A percentile compares a stretch with the other conserved stretches of the same genome.
These are phyloP conservation scores for Xerocomellus chrysenteron DNA, from an alignment of 768 basidiomycete genomes.

Conservation along the genomic window DNA sequence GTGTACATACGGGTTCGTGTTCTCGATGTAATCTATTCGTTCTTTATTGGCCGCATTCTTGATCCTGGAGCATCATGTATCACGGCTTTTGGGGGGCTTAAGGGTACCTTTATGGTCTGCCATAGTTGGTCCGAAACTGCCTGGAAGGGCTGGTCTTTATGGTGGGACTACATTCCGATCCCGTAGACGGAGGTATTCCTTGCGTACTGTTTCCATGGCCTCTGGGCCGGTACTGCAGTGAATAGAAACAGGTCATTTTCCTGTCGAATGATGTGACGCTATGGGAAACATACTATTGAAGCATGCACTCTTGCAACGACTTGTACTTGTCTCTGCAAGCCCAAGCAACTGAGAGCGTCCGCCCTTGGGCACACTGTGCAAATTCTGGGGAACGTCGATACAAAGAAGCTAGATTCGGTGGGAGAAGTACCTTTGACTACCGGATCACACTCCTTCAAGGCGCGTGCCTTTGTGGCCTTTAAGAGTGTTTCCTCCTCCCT, in stretches of 20 bases:
- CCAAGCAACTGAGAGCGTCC: slow-evolving; percentile 85
- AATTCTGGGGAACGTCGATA: slow-evolving; percentile 54
- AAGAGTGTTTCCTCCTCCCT: slow-evolving; percentile 85
- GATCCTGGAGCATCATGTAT: neutral
- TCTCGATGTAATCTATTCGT: slow-evolving; percentile 7
- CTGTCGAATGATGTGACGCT: neutral
- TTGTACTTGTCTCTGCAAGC: slow-evolving; percentile 70
- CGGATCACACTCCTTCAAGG: slow-evolving; percentile 74
- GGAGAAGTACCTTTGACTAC: slow-evolving; percentile 59
- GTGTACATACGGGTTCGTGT: neutral
- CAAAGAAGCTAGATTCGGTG: neutral
- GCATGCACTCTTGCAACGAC: slow-evolving; percentile 74
- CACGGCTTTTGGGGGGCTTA: neutral
- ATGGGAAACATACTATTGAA: slow-evolving; percentile 61
- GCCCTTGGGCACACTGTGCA: slow-evolving; percentile 78
- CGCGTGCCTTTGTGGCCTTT: slow-evolving; percentile 77
- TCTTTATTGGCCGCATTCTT: neutral
- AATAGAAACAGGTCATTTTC: neutral
- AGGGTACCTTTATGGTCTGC: neutral
- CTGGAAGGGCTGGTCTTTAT: neutral
- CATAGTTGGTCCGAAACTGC: neutral
- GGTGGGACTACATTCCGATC: slow-evolving; percentile 28
- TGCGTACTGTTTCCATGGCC: slow-evolving; percentile 68
- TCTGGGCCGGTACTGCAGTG: slow-evolving; percentile 64
- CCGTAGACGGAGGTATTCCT: slow-evolving; percentile 71